Evolutionary conservation across 1,139 yeast genomes (phyloP), one percentile per base, ranked within the genome.

Genomic region (Yamadazyma spencermartinsiae): DNA sequence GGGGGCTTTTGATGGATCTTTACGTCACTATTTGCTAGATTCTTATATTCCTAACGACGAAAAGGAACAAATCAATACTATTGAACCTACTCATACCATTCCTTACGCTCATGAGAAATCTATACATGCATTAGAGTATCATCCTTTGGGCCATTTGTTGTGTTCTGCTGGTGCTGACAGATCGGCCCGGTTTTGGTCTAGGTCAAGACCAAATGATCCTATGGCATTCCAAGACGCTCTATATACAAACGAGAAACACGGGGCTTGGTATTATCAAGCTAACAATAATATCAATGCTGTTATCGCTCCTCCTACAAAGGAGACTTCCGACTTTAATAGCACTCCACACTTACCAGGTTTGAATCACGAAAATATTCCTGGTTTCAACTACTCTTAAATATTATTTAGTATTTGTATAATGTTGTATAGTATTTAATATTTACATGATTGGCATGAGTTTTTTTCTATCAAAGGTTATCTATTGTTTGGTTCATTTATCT

Each of bases 51-150:
- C 69, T 25, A 67, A 60, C 31, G 65, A 61, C 21, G 50, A 49
- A 12, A 52, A 52, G 31, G 51, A 47, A 35, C 41, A 46, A 4
- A 41, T 40, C 29, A 40, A 45, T 23, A 52, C 67, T 5, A 61
- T 70, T 12, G 74, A 76, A 35, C 77, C 85, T 4, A 68, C 68
- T 19, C 90, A 83, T 56, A 70, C 70, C 23, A 85, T 92, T 32
- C 96, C 96, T 2, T 83, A 77, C 61, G 98, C 98, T 0, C 98
- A 92, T 58, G 97, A 90, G 55, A 86, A 86, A 64, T 94, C 96
- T 3, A 82, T 92, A 36, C 89, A 92, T 64, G 80, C 95, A 2
- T 63, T 92, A 44, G 94, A 90, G 49, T 92, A 89, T 56, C 97
- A 90, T 62, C 98, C 98, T 3, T 70, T 87, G 53, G 98, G 98